phyloP scores from a whole-genome alignment of 352 stramenopile species.

The Pythium vanterpoolii region DNA sequence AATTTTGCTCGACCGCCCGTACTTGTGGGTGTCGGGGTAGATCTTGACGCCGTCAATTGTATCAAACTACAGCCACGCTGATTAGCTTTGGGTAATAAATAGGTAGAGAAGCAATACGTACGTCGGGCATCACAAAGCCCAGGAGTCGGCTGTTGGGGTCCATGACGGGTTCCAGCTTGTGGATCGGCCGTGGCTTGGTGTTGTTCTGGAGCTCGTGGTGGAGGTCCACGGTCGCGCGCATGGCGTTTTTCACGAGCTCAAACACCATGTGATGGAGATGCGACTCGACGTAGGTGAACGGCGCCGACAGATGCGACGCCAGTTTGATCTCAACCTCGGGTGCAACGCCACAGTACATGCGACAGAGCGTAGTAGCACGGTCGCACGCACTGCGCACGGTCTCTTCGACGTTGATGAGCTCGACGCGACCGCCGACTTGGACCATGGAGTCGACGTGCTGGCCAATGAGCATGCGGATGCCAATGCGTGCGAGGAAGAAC shows the following conservation, averaged over 20 bases:
- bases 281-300: conserved; percentile 80
- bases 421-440: conserved; percentile 58
- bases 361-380: conserved; percentile 51
- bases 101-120: conserved; percentile 19
- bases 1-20: conserved; percentile 46
- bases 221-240: conserved; percentile 96
- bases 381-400: conserved; percentile 58
- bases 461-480: conserved; percentile 99
- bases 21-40: conserved; percentile 76
- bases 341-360: conserved; percentile 47
- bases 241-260: conserved; percentile 98
- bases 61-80: neutral
- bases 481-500: conserved; percentile 98
- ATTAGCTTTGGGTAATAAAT: neutral
- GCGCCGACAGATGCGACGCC: conserved; percentile 43
- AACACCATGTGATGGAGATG: conserved; percentile 90
- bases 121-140: conserved; percentile 69
- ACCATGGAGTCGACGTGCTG: conserved; percentile 75
- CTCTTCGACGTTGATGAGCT: conserved; percentile 66
- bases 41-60: conserved; percentile 50
- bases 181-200: conserved; percentile 37
- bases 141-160: conserved; percentile 57
- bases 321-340: conserved; percentile 57
- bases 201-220: conserved; percentile 68
- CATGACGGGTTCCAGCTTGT: conserved; percentile 66